Percentiles rank a stretch among this genome's conserved stretches.
These are phyloP conservation scores for Setaria viridis DNA, from an alignment of 202 grass and related monocot genomes.

Conservation along the genomic window DNA sequence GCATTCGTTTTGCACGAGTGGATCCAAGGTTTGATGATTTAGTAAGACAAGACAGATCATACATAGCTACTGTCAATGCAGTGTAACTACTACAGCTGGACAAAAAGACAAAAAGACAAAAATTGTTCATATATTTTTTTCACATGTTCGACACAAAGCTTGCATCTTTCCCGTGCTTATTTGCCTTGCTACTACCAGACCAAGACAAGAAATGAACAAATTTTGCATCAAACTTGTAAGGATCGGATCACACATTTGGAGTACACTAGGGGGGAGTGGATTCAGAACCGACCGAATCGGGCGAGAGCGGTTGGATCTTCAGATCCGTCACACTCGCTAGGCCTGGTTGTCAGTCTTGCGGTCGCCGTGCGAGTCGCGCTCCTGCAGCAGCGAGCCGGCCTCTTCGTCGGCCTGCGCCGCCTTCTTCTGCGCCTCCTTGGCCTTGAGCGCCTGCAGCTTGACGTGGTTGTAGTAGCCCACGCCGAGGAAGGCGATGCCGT, in stretches of 20 bases:
- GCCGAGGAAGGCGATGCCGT: slow-evolving; percentile 87
- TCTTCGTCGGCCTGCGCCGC: slow-evolving; percentile 81
- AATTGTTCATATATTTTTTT: slow-evolving; percentile 19
- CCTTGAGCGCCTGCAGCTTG: slow-evolving; percentile 90
- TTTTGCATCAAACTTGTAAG: slow-evolving; percentile 51
- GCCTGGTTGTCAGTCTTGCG: slow-evolving; percentile 70
- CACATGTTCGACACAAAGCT: slow-evolving; percentile 56
- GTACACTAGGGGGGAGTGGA: slow-evolving; percentile 14
- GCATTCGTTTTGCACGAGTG: not conserved
- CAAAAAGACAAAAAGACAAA: slow-evolving; percentile 30
- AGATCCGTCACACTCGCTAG: slow-evolving; percentile 45
- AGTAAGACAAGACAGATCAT: not conserved
- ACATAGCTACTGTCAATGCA: not conserved
- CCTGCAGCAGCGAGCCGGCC: slow-evolving; percentile 68
- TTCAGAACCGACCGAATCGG: slow-evolving; percentile 44
- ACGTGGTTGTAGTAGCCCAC: slow-evolving; percentile 95
- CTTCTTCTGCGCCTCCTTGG: slow-evolving; percentile 93
- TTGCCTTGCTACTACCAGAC: slow-evolving; percentile 57
- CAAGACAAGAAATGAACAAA: slow-evolving; percentile 51
- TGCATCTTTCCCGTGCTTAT: slow-evolving; percentile 52
- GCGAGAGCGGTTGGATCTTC: slow-evolving; percentile 41
- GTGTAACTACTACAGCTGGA: slow-evolving; percentile 10
- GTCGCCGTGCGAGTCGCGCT: slow-evolving; percentile 59
- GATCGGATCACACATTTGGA: slow-evolving; percentile 28
- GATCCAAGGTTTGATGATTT: not conserved